Evolutionary conservation across 2,329 filamentous ascomycete genomes (phyloP), one percentile per base, ranked within the genome.

Genomic region (Monilinia fructicola): DNA sequence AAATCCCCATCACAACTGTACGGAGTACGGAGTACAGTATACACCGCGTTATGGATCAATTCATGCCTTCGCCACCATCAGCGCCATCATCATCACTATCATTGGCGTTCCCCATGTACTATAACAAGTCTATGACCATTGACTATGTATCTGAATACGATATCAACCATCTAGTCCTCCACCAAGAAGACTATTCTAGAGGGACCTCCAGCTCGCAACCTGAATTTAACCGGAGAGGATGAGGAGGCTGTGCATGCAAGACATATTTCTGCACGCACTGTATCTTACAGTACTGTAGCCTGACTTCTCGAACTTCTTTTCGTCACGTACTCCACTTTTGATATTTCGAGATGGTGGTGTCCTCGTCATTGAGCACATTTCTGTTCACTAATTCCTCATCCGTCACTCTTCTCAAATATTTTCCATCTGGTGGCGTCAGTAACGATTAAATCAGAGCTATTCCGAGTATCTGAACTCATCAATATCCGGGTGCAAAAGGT

Each of bases 191-290:
- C 40, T 16, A 12, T 42, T 42, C 40, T 42, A 42, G 40, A 42
- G 16, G 40, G 40, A 42, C 40, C 14, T 42, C 14, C 16, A 16
- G 48, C 23, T 7, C 50, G 1, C 26, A 53, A 28, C 26, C 50
- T 26, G 26, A 9, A 53, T 26, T 2, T 18, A 18, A 53, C 14
- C 50, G 26, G 26, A 53, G 50, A 31, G 50, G 26, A 18, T 28
- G 28, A 54, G 7, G 28, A 31, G 52, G 52, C 52, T 54, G 52
- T 54, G 52, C 52, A 54, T 12, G 52, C 28, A 54, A 38, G 31
- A 54, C 18, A 54, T 38, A 18, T 35, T 38, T 38, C 53, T 31
- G 4, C 10, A 54, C n/a, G 31, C 7, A 10, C 38, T 31, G 26
- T 26, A 16, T n/a, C n/a, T n/a, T n/a, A n/a, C n/a, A 38, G 31